Conservation (phyloP, 2,329 filamentous ascomycete species). For the Colletotrichum karsti region DNA sequence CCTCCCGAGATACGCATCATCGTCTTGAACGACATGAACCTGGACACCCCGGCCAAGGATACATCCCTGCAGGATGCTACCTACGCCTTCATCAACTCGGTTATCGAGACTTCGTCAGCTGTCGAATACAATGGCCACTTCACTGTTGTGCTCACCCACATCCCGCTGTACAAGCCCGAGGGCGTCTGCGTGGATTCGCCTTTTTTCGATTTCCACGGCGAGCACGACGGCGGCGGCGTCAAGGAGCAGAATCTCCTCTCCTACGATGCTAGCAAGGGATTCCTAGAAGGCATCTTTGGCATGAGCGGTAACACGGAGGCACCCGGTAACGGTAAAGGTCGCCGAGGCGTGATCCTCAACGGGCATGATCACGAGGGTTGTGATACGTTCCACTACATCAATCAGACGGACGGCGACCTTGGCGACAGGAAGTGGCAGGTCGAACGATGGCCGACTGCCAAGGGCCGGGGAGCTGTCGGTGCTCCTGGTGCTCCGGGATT, state of each 20-base stretch:
- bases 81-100: constrained; percentile 77
- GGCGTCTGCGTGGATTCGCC: constrained; percentile 88
- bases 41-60: constrained; percentile 82
- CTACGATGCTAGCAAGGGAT: constrained; percentile 72
- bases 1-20: constrained; percentile 81
- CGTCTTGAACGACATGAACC: constrained; percentile 91
- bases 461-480: constrained; percentile 48
- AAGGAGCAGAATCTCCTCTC: constrained; percentile 93
- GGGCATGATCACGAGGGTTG: constrained; percentile 97
- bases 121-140: constrained; percentile 72
- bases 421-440: constrained; percentile 60
- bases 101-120: constrained; percentile 69
- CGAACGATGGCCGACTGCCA: constrained; percentile 55
- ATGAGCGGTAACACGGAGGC: constrained; percentile 71
- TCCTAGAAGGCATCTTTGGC: constrained; percentile 87
- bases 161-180: constrained; percentile 84
- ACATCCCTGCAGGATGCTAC: constrained; percentile 76
- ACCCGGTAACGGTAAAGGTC: constrained; percentile 69
- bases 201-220: constrained; percentile 80
- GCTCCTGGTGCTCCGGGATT: constrained; percentile 66
- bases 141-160: constrained; percentile 89
- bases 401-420: constrained; percentile 60
- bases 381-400: constrained; percentile 85
- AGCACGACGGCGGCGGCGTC: constrained; percentile 72
- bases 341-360: constrained; percentile 83